Percentiles rank a stretch among this genome's conserved stretches.
These are phyloP conservation scores for Kondoa subrosea DNA, from an alignment of 768 basidiomycete genomes.

Conservation along the genomic window DNA sequence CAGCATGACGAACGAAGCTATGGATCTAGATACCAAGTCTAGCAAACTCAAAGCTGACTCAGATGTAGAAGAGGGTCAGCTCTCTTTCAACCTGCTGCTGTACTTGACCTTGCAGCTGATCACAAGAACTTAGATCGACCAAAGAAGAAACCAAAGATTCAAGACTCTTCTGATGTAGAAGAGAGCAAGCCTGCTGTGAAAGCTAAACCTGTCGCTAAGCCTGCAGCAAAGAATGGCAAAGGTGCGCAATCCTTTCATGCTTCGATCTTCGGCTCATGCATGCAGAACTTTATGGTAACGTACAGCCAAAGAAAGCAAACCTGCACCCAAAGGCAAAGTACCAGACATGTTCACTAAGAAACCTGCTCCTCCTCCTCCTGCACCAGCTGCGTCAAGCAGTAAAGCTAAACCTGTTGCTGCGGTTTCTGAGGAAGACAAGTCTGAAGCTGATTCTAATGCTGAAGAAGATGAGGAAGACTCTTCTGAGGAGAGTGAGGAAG, in stretches of 20 bases:
- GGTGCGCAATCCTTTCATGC: neutral
- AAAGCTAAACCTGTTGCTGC: conserved; percentile 30
- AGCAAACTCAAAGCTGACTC: neutral
- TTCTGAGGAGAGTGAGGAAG: conserved; percentile 35
- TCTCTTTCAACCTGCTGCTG: neutral
- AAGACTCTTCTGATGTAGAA: conserved; percentile 5
- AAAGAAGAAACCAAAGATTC: neutral
- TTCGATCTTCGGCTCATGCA: neutral
- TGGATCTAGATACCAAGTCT: no score
- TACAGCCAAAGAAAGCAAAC: conserved; percentile 8
- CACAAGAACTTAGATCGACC: neutral
- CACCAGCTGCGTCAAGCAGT: conserved; percentile 19
- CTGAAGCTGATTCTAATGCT: conserved; percentile 35
- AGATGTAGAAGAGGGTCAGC: neutral
- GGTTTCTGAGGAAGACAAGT: conserved; percentile 31
- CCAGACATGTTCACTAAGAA: conserved; percentile 6
- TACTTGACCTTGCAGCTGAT: neutral
- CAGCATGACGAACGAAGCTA: neutral
- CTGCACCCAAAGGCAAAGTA: neutral
- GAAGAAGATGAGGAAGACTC: conserved; percentile 32
- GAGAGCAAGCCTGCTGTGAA: neutral
- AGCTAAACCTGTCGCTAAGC: no score
- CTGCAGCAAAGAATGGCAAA: no score
- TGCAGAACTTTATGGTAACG: neutral
- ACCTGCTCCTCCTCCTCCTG: conserved; percentile 28